Conservation (phyloP, 2,329 filamentous ascomycete species). For the Fusarium napiforme region DNA sequence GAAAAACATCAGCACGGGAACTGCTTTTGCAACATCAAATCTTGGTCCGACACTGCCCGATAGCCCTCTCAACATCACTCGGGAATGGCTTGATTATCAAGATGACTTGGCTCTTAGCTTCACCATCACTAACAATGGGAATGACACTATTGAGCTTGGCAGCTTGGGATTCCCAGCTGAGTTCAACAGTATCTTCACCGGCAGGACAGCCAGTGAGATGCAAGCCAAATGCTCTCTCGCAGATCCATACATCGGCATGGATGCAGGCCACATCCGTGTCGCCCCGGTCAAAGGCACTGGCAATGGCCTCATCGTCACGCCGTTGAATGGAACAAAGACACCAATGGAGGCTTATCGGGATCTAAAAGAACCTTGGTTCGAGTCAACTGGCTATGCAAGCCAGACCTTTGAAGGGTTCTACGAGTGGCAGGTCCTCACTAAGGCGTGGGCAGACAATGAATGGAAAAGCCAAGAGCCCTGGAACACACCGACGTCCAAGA, state of each 20-base stretch:
- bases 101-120: slow-evolving; percentile 64
- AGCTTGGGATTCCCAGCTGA: slow-evolving; percentile 68
- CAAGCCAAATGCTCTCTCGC: slow-evolving; percentile 63
- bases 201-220: slow-evolving; percentile 59
- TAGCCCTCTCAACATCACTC: slow-evolving; percentile 57
- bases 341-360: slow-evolving; percentile 67
- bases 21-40: slow-evolving; percentile 53
- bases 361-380: slow-evolving; percentile 57
- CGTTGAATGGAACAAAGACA: slow-evolving; percentile 56
- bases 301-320: slow-evolving; percentile 64
- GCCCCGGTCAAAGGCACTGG: slow-evolving; percentile 63
- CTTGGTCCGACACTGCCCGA: slow-evolving; percentile 55
- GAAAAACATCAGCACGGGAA: slow-evolving; percentile 8
- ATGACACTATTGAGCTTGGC: slow-evolving; percentile 61
- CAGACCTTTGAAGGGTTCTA: slow-evolving; percentile 71
- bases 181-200: slow-evolving; percentile 71
- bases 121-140: slow-evolving; percentile 59
- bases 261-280: slow-evolving; percentile 67
- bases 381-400: slow-evolving; percentile 57
- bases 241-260: slow-evolving; percentile 69
- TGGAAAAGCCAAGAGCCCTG: slow-evolving; percentile 63
- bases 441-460: slow-evolving; percentile 66
- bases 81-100: slow-evolving; percentile 61
- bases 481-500: slow-evolving; percentile 63
- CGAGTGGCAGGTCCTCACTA: slow-evolving; percentile 66